A percentile compares a stretch with the other conserved stretches of the same genome.
These are phyloP conservation scores for Aspergillus novofumigatus DNA, from an alignment of 2,329 filamentous ascomycete species.

Conservation along the genomic window DNA sequence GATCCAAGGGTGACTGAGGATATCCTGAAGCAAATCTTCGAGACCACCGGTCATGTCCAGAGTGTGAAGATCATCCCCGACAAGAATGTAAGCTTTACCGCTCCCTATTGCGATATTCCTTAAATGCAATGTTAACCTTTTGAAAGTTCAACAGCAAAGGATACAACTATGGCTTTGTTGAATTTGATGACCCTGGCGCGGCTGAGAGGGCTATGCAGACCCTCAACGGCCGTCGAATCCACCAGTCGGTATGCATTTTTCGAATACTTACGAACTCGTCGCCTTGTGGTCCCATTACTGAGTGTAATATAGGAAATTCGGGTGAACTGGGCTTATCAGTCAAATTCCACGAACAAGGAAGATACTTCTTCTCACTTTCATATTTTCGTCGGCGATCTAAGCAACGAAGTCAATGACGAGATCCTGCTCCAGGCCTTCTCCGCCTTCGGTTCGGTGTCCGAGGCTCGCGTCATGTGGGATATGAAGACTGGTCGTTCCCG, in stretches of 20 bases:
- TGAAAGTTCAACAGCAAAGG: conserved; percentile 71
- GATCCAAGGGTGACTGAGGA: conserved; percentile 96
- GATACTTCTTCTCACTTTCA: conserved; percentile 98
- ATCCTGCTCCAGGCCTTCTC: conserved; percentile 90
- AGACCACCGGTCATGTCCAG: conserved; percentile 96
- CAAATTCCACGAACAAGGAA: conserved; percentile 89
- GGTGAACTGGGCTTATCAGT: conserved; percentile 99
- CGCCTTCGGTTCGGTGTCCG: conserved; percentile 90
- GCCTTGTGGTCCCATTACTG: conserved; percentile 7
- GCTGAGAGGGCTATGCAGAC: conserved; percentile 97
- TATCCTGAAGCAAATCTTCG: conserved; percentile 94
- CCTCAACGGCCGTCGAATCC: conserved; percentile 88
- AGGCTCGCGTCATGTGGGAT: conserved; percentile 99
- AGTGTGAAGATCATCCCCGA: conserved; percentile 99
- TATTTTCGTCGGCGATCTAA: conserved; percentile 96
- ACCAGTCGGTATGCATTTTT: conserved; percentile 73
- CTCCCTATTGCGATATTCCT: background rate
- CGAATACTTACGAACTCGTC: background rate
- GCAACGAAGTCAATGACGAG: conserved; percentile 98
- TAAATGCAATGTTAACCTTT: conserved; percentile 15
- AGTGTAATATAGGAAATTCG: conserved; percentile 72
- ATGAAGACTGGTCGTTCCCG: conserved; percentile 99
- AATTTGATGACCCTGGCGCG: conserved; percentile 95
- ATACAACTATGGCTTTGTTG: conserved; percentile 98
- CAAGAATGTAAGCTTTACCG: conserved; percentile 77